Evolutionary conservation across 75 land plant genomes (phyloP).

Genomic region (Pinus taeda): DNA sequence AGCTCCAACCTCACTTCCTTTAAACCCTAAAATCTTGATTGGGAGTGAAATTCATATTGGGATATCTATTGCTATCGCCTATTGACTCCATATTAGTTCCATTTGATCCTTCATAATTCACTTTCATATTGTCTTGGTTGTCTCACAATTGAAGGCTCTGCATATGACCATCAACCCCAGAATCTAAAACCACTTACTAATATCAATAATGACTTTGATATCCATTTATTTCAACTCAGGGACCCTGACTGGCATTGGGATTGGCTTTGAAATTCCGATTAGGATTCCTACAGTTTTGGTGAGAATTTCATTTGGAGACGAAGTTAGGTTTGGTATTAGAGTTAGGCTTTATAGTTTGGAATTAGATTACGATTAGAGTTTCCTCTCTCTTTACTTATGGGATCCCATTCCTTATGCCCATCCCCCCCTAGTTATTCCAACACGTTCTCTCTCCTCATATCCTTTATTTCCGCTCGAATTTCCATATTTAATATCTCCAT

Average conservation of each 20-base stretch:
- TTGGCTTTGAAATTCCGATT: not conserved
- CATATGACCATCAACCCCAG: not conserved
- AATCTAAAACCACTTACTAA: not conserved
- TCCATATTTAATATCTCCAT: too few species aligned
- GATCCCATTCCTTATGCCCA: constrained; percentile 8
- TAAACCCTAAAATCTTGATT: too few species aligned
- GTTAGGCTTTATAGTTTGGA: not conserved
- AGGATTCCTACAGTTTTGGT: too few species aligned
- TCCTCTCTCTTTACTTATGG: not conserved
- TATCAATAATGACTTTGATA: not conserved
- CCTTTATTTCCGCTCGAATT: too few species aligned
- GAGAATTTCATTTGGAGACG: not conserved
- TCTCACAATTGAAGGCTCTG: not conserved
- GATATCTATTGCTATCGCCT: too few species aligned
- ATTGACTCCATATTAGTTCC: not conserved
- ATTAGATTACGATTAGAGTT: not conserved
- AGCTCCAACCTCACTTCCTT: too few species aligned
- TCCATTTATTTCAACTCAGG: not conserved
- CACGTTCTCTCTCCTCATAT: too few species aligned
- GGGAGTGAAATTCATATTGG: too few species aligned
- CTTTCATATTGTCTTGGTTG: not conserved
- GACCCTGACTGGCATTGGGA: not conserved
- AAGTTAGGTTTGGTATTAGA: not conserved
- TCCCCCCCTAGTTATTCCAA: not conserved
- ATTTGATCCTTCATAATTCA: not conserved